Evolutionary conservation across 1,284 basidiomycete genomes (phyloP), one percentile per base, ranked within the genome.

Genomic region (Ustilago hordei): DNA sequence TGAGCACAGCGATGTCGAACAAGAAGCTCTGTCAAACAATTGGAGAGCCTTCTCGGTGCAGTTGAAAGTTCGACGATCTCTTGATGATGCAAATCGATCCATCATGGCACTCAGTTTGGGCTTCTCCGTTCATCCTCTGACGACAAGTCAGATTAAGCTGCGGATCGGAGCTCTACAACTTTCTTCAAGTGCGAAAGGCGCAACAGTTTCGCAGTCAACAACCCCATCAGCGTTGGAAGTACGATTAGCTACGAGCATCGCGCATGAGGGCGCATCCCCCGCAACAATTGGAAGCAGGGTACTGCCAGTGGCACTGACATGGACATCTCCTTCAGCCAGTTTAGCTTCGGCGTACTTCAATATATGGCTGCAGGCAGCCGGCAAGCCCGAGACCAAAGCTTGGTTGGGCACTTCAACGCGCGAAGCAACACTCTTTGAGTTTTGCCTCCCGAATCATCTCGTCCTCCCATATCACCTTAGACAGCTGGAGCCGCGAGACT

Each of bases 351-450:
- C 19, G 35, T 68, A 68, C 55, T 75, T 17, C 59, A 71, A 68
- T 28, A 64, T 71, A 1, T 75, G 64, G 64, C 36, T 75, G 12
- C 73, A 75, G 28, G 48, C 38, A 8, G 36, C 53, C 2, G 52
- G 17, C 15, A 47, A 52, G 17, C 63, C 68, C 0, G 54, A 57
- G 2, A 59, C 54, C 3, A 60, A 50, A 32, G 31, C 60, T 45
- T 75, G 73, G 73, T 55, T 75, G 19, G 68, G 73, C 11, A 75
- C 73, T 0, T 64, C 73, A 2, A 75, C 73, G 1, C 73, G 73
- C 36, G 73, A 75, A 68, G 73, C 73, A 1, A 75, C 57, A 8
- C 19, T 55, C 1, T 43, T 31, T 34, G 68, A 75, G 35, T 71
- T 71, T 32, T 75, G 73, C 31, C 43, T 75, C 1, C 35, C 68